These are phyloP conservation scores for Russula compacta DNA, from an alignment of 768 basidiomycete species.

Conservation along the genomic window DNA sequence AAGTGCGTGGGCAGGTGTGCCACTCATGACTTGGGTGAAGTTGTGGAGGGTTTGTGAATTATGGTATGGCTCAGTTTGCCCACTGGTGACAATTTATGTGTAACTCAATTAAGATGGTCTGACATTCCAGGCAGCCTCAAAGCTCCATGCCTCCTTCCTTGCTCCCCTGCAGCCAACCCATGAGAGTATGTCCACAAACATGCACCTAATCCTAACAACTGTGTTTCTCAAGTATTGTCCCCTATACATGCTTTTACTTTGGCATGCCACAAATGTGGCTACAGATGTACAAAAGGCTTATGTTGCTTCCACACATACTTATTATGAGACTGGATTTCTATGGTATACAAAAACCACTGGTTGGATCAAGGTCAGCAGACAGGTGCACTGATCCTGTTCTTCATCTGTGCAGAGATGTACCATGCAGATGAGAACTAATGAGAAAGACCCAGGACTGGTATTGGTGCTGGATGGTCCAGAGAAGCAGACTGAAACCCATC, in stretches of 20 bases:
- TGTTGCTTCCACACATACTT: conserved; percentile 69
- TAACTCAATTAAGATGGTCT: background rate
- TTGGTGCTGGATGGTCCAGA: conserved; percentile 36
- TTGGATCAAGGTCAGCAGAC: conserved; percentile 54
- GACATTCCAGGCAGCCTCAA: conserved; percentile 65
- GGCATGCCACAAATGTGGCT: conserved; percentile 74
- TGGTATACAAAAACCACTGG: conserved; percentile 78
- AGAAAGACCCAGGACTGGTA: conserved; percentile 62
- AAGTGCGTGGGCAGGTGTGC: conserved; percentile 76
- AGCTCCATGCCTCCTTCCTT: conserved; percentile 80
- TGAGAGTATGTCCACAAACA: conserved; percentile 77
- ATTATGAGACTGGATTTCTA: conserved; percentile 93
- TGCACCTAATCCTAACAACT: conserved; percentile 86
- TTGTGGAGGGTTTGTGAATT: conserved; percentile 80
- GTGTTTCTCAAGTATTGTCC: conserved; percentile 75
- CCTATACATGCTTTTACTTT: conserved; percentile 76
- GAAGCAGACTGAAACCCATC: conserved; percentile 32
- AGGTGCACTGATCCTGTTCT: background rate
- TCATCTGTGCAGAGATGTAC: background rate
- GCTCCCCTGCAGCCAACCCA: conserved; percentile 76
- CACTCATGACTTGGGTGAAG: conserved; percentile 70
- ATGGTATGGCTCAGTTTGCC: conserved; percentile 47
- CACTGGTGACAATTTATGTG: background rate
- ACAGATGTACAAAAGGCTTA: conserved; percentile 86
- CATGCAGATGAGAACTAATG: conserved; percentile 51